A percentile compares a stretch with the other conserved stretches of the same genome.
phyloP scores from a whole-genome alignment of 2,329 filamentous ascomycete genomes.

The Coniochaeta sp. region DNA sequence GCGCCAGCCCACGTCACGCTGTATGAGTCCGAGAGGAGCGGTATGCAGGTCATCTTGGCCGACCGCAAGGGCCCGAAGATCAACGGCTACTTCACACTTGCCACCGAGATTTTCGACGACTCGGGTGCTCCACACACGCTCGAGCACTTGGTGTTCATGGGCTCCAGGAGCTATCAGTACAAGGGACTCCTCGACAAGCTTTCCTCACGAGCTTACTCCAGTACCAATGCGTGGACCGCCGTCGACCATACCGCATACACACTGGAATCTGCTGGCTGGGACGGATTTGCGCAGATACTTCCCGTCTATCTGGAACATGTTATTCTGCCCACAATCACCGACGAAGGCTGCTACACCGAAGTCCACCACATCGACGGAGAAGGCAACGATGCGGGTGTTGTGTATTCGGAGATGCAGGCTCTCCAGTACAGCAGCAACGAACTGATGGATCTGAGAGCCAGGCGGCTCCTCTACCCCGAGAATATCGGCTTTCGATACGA shows the following conservation, averaged over 20 bases:
- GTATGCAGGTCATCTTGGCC: slow-evolving; percentile 89
- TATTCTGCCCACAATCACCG: slow-evolving; percentile 82
- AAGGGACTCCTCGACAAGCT: slow-evolving; percentile 94
- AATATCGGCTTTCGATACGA: slow-evolving; percentile 92
- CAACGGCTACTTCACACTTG: slow-evolving; percentile 88
- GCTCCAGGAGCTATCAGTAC: slow-evolving; percentile 87
- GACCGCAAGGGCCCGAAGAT: slow-evolving; percentile 93
- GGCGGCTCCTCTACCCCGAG: slow-evolving; percentile 77
- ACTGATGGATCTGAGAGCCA: slow-evolving; percentile 79
- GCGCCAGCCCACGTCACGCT: slow-evolving; percentile 82
- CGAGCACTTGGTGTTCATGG: slow-evolving; percentile 82
- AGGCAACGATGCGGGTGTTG: slow-evolving; percentile 91
- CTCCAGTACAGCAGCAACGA: slow-evolving; percentile 79
- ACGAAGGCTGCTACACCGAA: slow-evolving; percentile 89
- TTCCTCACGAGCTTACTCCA: slow-evolving; percentile 85
- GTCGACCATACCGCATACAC: slow-evolving; percentile 97
- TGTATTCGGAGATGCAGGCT: slow-evolving; percentile 98
- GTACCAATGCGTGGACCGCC: slow-evolving; percentile 95
- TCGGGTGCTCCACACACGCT: slow-evolving; percentile 85
- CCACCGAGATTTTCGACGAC: slow-evolving; percentile 96
- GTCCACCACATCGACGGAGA: slow-evolving; percentile 92
- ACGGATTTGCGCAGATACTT: slow-evolving; percentile 89
- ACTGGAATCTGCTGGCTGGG: slow-evolving; percentile 91
- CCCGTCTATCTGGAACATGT: slow-evolving; percentile 95
- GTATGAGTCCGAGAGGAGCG: slow-evolving; percentile 91